Conservation (phyloP, 768 basidiomycete genomes). For the Hypholoma fasciculare region DNA sequence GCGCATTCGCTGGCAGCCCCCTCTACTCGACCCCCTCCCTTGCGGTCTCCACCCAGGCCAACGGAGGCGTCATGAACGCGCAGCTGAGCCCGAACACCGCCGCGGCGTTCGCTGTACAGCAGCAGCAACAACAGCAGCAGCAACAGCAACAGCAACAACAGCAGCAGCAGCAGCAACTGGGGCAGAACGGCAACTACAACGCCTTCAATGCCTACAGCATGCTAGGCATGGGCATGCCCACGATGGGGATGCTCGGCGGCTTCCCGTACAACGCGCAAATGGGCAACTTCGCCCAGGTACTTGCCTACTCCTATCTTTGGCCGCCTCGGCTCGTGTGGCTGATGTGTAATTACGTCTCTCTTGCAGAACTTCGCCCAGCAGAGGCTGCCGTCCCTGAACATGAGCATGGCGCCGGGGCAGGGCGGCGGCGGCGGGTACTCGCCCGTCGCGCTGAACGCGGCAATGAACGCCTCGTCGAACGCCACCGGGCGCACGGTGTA, state of each 20-base stretch:
- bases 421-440: slow-evolving; percentile 62
- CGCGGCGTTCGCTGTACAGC: slow-evolving; percentile 48
- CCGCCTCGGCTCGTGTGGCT: slow-evolving; percentile 22
- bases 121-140: slow-evolving; percentile 43
- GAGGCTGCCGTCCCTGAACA: slow-evolving; percentile 64
- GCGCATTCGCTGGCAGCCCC: slow-evolving; percentile 52
- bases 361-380: slow-evolving; percentile 49
- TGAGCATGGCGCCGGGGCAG: slow-evolving; percentile 70
- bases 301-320: slow-evolving; percentile 7
- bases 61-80: slow-evolving; percentile 47
- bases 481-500: slow-evolving; percentile 90
- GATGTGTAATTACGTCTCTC: not conserved
- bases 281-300: slow-evolving; percentile 67
- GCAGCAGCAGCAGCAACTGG: slow-evolving; percentile 38
- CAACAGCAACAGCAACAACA: slow-evolving; percentile 45
- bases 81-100: slow-evolving; percentile 74
- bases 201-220: slow-evolving; percentile 72
- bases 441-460: slow-evolving; percentile 75
- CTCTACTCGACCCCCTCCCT: slow-evolving; percentile 76
- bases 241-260: slow-evolving; percentile 68
- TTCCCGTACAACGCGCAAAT: slow-evolving; percentile 76
- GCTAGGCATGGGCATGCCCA: slow-evolving; percentile 79
- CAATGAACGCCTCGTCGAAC: slow-evolving; percentile 65
- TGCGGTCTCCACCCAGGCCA: slow-evolving; percentile 62
- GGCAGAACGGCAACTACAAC: slow-evolving; percentile 53